Percentiles rank a stretch among this genome's conserved stretches.
phyloP scores from a whole-genome alignment of 2,329 filamentous ascomycete genomes.

The Trichoderma afroharzianum region DNA sequence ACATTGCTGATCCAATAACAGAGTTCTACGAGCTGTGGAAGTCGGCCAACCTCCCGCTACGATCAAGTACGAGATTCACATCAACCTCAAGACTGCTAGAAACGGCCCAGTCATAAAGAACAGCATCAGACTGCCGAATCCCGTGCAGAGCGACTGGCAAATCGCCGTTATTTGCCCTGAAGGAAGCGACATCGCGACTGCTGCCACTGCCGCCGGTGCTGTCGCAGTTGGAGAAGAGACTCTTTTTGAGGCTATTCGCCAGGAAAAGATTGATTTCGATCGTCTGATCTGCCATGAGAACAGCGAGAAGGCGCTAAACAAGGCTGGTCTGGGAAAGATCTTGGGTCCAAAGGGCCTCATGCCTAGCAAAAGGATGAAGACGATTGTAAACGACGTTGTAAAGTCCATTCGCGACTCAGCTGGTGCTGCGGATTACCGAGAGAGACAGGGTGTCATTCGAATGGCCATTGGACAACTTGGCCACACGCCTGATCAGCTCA shows the following conservation, averaged over 20 bases:
- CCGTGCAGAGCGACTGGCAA: conserved; percentile 81
- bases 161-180: conserved; percentile 92
- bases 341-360: conserved; percentile 89
- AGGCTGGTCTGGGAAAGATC: conserved; percentile 74
- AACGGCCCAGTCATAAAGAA: conserved; percentile 85
- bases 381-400: conserved; percentile 77
- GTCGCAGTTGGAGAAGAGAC: conserved; percentile 79
- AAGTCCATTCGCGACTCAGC: conserved; percentile 75
- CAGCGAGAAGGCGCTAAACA: conserved; percentile 73
- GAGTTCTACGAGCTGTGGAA: conserved; percentile 88
- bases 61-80: conserved; percentile 83
- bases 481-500: conserved; percentile 82
- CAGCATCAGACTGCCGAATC: conserved; percentile 81
- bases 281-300: conserved; percentile 80
- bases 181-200: conserved; percentile 66
- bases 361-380: conserved; percentile 84
- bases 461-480: conserved; percentile 88
- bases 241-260: conserved; percentile 72
- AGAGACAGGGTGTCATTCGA: conserved; percentile 77
- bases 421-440: conserved; percentile 82
- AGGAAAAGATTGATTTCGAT: conserved; percentile 81
- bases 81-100: conserved; percentile 79
- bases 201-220: conserved; percentile 75
- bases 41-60: conserved; percentile 72
- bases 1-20: conserved; percentile 34